These are phyloP conservation scores for Boletellus deceptivus DNA, from an alignment of 1,284 basidiomycete genomes.

Conservation along the genomic window DNA sequence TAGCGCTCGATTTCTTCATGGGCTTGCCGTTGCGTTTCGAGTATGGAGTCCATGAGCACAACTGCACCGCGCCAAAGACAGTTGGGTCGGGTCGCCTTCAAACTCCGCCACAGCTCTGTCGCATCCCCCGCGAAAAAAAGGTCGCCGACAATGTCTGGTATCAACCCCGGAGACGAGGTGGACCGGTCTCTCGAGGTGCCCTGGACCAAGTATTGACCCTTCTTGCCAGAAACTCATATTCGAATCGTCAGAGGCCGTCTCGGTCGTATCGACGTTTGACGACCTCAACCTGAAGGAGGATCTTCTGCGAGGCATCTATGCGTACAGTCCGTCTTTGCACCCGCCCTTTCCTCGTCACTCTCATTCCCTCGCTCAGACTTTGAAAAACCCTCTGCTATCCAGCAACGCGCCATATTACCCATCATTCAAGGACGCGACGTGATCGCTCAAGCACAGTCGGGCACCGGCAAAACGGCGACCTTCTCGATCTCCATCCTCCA, in stretches of 20 bases:
- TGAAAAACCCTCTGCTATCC: constrained; percentile 98
- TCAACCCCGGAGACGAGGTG: constrained; percentile 77
- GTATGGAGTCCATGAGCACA: constrained; percentile 77
- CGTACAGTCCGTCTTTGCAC: constrained; percentile 77
- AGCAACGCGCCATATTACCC: constrained; percentile 95
- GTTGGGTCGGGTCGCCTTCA: constrained; percentile 34
- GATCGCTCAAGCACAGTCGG: constrained; percentile 98
- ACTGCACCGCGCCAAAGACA: background rate
- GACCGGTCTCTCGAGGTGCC: constrained; percentile 7
- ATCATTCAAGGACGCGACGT: constrained; percentile 96
- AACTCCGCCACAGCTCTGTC: constrained; percentile 51
- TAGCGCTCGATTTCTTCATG: constrained; percentile 96
- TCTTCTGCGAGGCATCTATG: constrained; percentile 95
- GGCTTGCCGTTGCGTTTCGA: constrained; percentile 90
- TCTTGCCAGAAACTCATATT: constrained; percentile 83
- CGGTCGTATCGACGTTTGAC: constrained; percentile 85
- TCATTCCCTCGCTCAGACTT: constrained; percentile 65
- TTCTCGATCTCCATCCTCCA: constrained; percentile 94
- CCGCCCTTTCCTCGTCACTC: background rate
- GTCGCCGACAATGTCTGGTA: constrained; percentile 65
- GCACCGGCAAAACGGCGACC: constrained; percentile 99
- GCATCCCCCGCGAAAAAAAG: constrained; percentile 27
- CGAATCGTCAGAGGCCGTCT: constrained; percentile 95
- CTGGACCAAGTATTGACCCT: constrained; percentile 4
- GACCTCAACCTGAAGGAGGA: constrained; percentile 95